phyloP scores from a whole-genome alignment of 2,329 filamentous ascomycete genomes.

The Venturia carpophila region DNA sequence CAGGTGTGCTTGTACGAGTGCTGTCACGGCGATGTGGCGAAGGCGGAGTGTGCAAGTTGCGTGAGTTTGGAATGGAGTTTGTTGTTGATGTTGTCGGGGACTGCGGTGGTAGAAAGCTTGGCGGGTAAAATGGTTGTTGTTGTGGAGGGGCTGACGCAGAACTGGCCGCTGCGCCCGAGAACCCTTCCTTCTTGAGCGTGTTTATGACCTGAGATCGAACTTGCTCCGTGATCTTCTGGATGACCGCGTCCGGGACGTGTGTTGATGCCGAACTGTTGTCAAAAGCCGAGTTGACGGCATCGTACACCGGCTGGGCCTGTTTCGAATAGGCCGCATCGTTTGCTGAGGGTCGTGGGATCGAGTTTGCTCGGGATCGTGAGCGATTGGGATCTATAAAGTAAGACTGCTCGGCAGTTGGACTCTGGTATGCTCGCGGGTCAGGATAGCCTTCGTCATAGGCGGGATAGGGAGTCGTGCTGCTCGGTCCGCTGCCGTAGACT shows the following conservation, averaged over 20 bases:
- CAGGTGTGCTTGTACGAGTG: constrained; percentile 32
- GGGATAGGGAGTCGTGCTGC: constrained; percentile 1
- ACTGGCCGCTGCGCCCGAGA: constrained; percentile 18
- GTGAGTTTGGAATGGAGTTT: constrained; percentile 30
- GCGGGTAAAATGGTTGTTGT: constrained; percentile 1
- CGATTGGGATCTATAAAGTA: constrained; percentile 55
- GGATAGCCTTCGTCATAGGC: constrained; percentile 11
- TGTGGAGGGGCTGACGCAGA: constrained; percentile 28
- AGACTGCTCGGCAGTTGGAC: constrained; percentile 46
- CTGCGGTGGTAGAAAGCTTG: constrained; percentile 31
- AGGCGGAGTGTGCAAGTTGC: constrained; percentile 48
- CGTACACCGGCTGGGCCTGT: constrained; percentile 29
- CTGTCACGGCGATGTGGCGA: constrained; percentile 38
- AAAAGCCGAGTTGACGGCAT: constrained; percentile 51
- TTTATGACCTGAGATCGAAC: constrained; percentile 39
- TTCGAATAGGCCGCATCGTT: not conserved
- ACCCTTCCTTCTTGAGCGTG: constrained; percentile 35
- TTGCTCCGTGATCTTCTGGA: constrained; percentile 55
- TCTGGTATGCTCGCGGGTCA: constrained; percentile 14
- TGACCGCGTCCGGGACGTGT: constrained; percentile 51
- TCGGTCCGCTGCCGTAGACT: constrained; percentile 9
- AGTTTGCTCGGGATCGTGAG: constrained; percentile 31
- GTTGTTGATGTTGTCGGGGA: constrained; percentile 39
- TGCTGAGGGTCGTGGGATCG: not conserved
- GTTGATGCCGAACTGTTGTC: constrained; percentile 42